Percentiles rank a stretch among this genome's conserved stretches.
These are phyloP conservation scores for Lenwebbia sp. DNA, from an alignment of 345 rosid species.

Conservation along the genomic window DNA sequence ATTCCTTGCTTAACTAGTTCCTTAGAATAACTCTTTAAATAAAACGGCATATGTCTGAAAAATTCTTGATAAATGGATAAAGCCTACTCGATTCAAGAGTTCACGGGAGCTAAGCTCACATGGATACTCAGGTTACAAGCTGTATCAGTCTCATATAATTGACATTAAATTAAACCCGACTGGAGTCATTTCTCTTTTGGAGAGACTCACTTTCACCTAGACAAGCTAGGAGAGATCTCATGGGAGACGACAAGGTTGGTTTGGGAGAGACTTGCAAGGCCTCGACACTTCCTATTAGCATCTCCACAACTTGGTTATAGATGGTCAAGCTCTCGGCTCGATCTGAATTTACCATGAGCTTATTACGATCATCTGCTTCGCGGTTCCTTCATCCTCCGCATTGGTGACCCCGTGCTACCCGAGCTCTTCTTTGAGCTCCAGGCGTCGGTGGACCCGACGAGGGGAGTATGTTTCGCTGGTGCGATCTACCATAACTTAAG, in stretches of 20 bases:
- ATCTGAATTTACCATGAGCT: neutral
- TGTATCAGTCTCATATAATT: fast-evolving
- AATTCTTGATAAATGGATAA: neutral
- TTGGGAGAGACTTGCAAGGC: neutral
- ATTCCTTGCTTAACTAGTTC: neutral
- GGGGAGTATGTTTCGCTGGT: neutral
- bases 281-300: neutral
- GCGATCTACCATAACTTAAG: neutral
- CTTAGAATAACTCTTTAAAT: neutral
- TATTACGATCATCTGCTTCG: neutral
- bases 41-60: neutral
- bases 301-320: neutral
- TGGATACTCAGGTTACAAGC: fast-evolving
- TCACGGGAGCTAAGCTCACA: neutral
- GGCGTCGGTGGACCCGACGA: fast-evolving
- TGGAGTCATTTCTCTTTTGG: neutral
- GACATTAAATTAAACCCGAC: neutral
- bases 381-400: neutral
- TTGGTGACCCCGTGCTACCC: neutral
- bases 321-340: fast-evolving
- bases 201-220: neutral
- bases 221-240: neutral
- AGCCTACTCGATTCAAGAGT: fast-evolving
- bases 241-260: neutral
- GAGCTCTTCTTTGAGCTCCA: neutral